A percentile compares a stretch with the other conserved stretches of the same genome.
Conservation (phyloP, 805 yeast species). For the Metschnikowia lunata region DNA sequence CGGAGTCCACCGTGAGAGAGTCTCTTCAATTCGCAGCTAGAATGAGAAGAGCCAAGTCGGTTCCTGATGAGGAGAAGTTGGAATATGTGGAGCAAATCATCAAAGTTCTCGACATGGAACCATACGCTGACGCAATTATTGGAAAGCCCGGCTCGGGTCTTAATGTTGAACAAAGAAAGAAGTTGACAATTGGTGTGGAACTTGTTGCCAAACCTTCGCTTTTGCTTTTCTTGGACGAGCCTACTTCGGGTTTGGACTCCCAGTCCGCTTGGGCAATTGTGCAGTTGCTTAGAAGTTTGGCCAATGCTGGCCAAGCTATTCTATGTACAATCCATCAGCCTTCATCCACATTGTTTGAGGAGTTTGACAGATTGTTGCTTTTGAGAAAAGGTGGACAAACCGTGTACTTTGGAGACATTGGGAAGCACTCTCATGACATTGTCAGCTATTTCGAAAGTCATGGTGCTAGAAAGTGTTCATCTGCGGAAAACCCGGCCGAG, state of each 20-base stretch:
- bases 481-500: constrained; percentile 17
- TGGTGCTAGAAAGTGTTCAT: constrained; percentile 13
- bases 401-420: constrained; percentile 18
- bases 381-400: constrained; percentile 18
- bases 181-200: constrained; percentile 52
- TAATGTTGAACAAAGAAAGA: constrained; percentile 52
- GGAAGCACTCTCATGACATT: constrained; percentile 11
- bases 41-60: constrained; percentile 41
- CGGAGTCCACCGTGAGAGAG: constrained; percentile 49
- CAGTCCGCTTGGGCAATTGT: constrained; percentile 56
- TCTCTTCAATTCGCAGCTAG: constrained; percentile 50
- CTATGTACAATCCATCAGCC: constrained; percentile 56
- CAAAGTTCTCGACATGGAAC: constrained; percentile 45
- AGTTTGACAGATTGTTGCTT: constrained; percentile 65
- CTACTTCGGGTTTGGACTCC: constrained; percentile 37
- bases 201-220: constrained; percentile 52
- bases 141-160: constrained; percentile 47
- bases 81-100: constrained; percentile 52
- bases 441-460: constrained; percentile 12
- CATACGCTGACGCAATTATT: constrained; percentile 50
- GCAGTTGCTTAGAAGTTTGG: constrained; percentile 46
- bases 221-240: constrained; percentile 45
- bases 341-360: constrained; percentile 41
- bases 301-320: constrained; percentile 53
- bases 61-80: constrained; percentile 42